Evolutionary conservation across 2,329 filamentous ascomycete genomes (phyloP).

Genomic region (Amauroascus verrucosus): DNA sequence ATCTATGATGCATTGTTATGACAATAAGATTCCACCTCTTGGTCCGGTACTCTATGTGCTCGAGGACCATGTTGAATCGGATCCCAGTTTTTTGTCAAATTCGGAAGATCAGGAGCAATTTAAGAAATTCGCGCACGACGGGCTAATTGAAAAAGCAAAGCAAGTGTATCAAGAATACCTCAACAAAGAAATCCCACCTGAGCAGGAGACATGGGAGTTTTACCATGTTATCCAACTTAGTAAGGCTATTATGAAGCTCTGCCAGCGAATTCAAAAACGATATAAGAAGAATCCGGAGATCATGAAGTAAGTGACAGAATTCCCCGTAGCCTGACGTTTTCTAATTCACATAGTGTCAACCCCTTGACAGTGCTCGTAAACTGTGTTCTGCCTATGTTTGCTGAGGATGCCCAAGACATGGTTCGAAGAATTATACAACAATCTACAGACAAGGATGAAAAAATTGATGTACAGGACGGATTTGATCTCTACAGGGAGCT

Average conservation of each 20-base stretch:
- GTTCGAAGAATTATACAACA: slow-evolving; percentile 69
- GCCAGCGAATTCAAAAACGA: slow-evolving; percentile 81
- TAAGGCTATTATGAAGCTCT: slow-evolving; percentile 72
- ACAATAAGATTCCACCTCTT: slow-evolving; percentile 72
- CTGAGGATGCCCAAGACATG: slow-evolving; percentile 77
- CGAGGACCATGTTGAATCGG: slow-evolving; percentile 68
- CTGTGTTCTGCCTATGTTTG: slow-evolving; percentile 79
- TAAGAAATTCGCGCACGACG: slow-evolving; percentile 58
- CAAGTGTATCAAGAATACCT: slow-evolving; percentile 73
- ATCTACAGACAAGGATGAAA: slow-evolving; percentile 56
- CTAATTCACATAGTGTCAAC: slow-evolving; percentile 39
- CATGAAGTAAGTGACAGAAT: slow-evolving; percentile 49
- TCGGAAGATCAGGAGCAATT: slow-evolving; percentile 63
- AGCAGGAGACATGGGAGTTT: slow-evolving; percentile 79
- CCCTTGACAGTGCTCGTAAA: slow-evolving; percentile 63
- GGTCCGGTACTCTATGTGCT: slow-evolving; percentile 71
- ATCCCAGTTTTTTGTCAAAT: slow-evolving; percentile 63
- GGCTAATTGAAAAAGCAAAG: slow-evolving; percentile 61
- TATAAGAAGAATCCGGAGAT: slow-evolving; percentile 82
- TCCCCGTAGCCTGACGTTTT: slow-evolving; percentile 19
- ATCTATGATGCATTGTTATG: slow-evolving; percentile 78
- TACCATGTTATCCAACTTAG: slow-evolving; percentile 82
- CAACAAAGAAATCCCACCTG: slow-evolving; percentile 66
- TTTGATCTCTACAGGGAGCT: slow-evolving; percentile 89
- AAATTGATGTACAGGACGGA: slow-evolving; percentile 80